Percentiles rank a stretch among this genome's conserved stretches.
These are phyloP conservation scores for Haematococcus lacustris DNA, from an alignment of 139 green algal genomes.

Conservation along the genomic window DNA sequence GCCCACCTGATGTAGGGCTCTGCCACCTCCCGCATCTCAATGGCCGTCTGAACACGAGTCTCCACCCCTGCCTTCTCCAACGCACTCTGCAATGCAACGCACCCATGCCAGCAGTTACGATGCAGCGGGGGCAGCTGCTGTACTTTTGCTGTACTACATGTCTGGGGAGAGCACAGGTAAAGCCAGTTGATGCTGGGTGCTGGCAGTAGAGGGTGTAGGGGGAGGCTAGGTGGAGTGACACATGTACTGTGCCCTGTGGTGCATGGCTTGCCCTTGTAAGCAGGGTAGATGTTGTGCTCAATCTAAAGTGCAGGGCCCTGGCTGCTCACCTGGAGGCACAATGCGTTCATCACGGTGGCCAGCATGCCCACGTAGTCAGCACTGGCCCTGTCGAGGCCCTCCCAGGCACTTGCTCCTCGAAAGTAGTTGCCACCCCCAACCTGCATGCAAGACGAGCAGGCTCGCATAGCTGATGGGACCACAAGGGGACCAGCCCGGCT, in stretches of 20 bases:
- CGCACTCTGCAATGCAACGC: constrained; percentile 47
- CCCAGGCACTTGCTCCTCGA: constrained; percentile 68
- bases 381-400: constrained; percentile 77
- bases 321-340: constrained; percentile 77
- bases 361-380: constrained; percentile 98
- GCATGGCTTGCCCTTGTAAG: too few species aligned
- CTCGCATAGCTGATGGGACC: constrained; percentile 5
- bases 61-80: constrained; percentile 66
- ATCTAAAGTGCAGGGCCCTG: too few species aligned
- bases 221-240: too few species aligned
- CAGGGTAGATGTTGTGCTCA: too few species aligned
- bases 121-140: too few species aligned
- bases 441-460: constrained; percentile 60
- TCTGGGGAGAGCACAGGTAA: too few species aligned
- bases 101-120: background rate
- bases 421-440: constrained; percentile 98
- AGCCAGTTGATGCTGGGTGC: too few species aligned
- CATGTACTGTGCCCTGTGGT: too few species aligned
- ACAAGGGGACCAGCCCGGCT: background rate
- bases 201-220: too few species aligned
- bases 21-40: constrained; percentile 92
- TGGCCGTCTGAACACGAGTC: constrained; percentile 84
- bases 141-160: too few species aligned
- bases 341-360: constrained; percentile 96
- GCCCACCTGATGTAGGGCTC: constrained; percentile 98